Percentiles rank a stretch among this genome's conserved stretches.
Evolutionary conservation across 495 filamentous ascomycete genomes (phyloP).

Genomic region (Gamarada debralockiae): DNA sequence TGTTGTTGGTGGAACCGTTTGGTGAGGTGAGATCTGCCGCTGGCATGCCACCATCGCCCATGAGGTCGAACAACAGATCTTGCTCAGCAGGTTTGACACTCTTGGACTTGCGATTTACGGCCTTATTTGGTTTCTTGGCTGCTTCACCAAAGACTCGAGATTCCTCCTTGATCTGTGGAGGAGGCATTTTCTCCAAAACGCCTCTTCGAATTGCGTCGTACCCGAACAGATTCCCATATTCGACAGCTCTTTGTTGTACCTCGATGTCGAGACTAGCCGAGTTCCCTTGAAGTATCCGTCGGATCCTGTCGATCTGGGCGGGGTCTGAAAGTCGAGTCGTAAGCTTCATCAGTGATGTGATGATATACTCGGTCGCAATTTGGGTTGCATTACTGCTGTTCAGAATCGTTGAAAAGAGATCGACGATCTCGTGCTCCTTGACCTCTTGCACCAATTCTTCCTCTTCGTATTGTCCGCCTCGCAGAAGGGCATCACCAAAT

Average conservation of each 20-base stretch:
- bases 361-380: conserved; percentile 88
- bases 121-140: conserved; percentile 74
- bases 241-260: conserved; percentile 91
- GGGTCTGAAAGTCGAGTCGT: conserved; percentile 82
- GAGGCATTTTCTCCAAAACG: conserved; percentile 94
- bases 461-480: conserved; percentile 90
- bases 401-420: conserved; percentile 85
- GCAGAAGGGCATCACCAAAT: conserved; percentile 84
- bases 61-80: conserved; percentile 87
- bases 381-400: conserved; percentile 91
- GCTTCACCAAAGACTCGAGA: conserved; percentile 86
- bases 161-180: conserved; percentile 93
- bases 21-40: conserved; percentile 36
- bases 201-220: conserved; percentile 85
- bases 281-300: conserved; percentile 68
- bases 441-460: conserved; percentile 90
- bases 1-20: conserved; percentile 69
- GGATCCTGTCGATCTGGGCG: conserved; percentile 78
- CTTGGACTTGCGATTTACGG: conserved; percentile 69
- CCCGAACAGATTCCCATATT: conserved; percentile 89
- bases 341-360: conserved; percentile 92
- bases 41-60: conserved; percentile 71
- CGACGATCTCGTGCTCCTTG: conserved; percentile 83
- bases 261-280: conserved; percentile 87
- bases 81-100: conserved; percentile 79